Evolutionary conservation across 2,329 filamentous ascomycete species (phyloP).

Genomic region (Aspergillus thermomutatus): DNA sequence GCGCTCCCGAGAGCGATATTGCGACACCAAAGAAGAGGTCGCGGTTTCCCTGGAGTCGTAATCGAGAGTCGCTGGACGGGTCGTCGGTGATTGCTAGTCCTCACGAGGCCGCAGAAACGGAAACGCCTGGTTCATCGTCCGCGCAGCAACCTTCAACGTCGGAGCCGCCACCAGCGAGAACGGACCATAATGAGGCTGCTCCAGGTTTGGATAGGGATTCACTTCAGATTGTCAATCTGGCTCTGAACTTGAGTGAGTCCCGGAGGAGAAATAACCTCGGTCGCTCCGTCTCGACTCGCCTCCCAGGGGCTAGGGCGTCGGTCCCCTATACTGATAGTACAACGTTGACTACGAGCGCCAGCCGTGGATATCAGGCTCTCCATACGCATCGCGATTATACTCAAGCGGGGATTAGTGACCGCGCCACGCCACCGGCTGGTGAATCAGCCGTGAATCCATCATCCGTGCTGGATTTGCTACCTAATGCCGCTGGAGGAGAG

Average conservation of each 20-base stretch:
- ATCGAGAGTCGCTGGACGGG: slow-evolving; percentile 29
- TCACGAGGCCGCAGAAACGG: slow-evolving; percentile 7
- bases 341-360: slow-evolving; percentile 12
- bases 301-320: slow-evolving; percentile 38
- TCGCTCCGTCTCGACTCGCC: slow-evolving; percentile 48
- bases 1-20: slow-evolving; percentile 33
- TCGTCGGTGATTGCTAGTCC: slow-evolving; percentile 22
- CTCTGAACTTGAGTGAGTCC: slow-evolving; percentile 79
- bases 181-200: slow-evolving; percentile 14
- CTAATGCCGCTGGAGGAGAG: slow-evolving; percentile 27
- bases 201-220: slow-evolving; percentile 67
- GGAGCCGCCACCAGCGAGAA: slow-evolving; percentile 10
- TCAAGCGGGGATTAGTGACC: slow-evolving; percentile 25
- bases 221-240: slow-evolving; percentile 88
- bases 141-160: slow-evolving; percentile 11
- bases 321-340: slow-evolving; percentile 20
- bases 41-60: slow-evolving; percentile 32
- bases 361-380: slow-evolving; percentile 13
- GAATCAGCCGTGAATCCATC: slow-evolving; percentile 14
- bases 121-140: slow-evolving; percentile 10
- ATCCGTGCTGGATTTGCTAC: slow-evolving; percentile 27
- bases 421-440: slow-evolving; percentile 13
- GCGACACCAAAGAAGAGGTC: slow-evolving; percentile 28
- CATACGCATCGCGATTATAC: slow-evolving; percentile 18
- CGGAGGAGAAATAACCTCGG: slow-evolving; percentile 60